Conservation (phyloP, 495 filamentous ascomycete species). For the Penicillium coffeae region DNA sequence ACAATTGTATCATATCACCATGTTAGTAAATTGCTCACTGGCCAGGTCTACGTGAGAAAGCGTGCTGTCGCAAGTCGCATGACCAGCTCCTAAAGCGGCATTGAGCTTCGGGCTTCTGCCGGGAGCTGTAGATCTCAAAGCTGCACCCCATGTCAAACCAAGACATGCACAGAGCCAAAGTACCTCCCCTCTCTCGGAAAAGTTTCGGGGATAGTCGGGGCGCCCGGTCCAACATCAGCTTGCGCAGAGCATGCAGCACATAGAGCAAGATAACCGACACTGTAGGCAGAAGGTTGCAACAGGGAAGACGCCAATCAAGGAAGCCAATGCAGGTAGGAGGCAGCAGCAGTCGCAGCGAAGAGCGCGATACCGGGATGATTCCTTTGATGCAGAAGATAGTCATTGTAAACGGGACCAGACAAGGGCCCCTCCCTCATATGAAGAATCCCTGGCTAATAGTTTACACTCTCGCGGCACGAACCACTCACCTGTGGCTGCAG, state of each 20-base stretch:
- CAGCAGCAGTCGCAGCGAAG: too few species aligned
- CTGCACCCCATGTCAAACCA: too few species aligned
- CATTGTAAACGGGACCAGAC: background rate
- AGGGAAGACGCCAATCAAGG: too few species aligned
- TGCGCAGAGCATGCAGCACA: too few species aligned
- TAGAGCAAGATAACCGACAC: too few species aligned
- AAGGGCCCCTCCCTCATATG: background rate
- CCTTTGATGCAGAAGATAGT: background rate
- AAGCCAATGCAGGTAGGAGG: too few species aligned
- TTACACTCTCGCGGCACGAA: conserved; percentile 12
- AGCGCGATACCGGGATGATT: too few species aligned
- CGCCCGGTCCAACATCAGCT: too few species aligned
- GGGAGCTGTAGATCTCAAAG: background rate
- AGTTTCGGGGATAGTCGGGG: background rate
- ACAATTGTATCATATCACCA: background rate
- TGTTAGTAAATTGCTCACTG: background rate
- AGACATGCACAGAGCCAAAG: too few species aligned
- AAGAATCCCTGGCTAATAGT: background rate
- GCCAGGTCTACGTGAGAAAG: too few species aligned
- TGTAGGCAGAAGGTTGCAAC: too few species aligned
- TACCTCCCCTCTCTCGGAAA: too few species aligned
- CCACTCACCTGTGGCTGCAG: conserved; percentile 3
- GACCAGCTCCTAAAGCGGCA: background rate
- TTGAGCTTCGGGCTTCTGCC: background rate
- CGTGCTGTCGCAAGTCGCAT: background rate